Evolutionary conservation across 2,329 filamentous ascomycete genomes (phyloP).

Genomic region (Sordariomycetes sp.): DNA sequence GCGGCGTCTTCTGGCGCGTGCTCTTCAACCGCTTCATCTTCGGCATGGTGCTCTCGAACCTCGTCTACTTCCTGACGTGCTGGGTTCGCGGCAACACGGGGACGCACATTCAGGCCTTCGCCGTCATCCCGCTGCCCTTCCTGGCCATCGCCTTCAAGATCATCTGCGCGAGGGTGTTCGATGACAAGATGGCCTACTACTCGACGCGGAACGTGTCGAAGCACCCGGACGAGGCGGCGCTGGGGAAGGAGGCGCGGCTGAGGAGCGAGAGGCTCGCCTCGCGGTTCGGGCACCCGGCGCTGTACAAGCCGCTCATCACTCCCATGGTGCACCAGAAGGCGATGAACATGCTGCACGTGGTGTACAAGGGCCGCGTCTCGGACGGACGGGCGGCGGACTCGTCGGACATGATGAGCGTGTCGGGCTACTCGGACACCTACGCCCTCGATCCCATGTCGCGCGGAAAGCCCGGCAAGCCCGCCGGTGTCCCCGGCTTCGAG

Average conservation of each 20-base stretch:
- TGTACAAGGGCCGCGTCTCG: slow-evolving; percentile 73
- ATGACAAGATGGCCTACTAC: slow-evolving; percentile 72
- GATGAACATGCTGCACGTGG: slow-evolving; percentile 71
- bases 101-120: slow-evolving; percentile 49
- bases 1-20: slow-evolving; percentile 83
- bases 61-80: slow-evolving; percentile 66
- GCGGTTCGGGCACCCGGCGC: slow-evolving; percentile 80
- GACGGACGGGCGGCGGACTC: slow-evolving; percentile 53
- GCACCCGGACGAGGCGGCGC: slow-evolving; percentile 27
- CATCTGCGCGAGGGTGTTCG: slow-evolving; percentile 68
- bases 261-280: slow-evolving; percentile 61
- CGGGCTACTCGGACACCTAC: slow-evolving; percentile 75
- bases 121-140: slow-evolving; percentile 65
- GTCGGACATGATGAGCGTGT: slow-evolving; percentile 43
- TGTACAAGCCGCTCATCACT: slow-evolving; percentile 82
- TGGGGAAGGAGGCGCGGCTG: slow-evolving; percentile 39
- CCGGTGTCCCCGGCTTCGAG: slow-evolving; percentile 64
- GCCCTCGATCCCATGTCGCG: slow-evolving; percentile 67
- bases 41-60: slow-evolving; percentile 64
- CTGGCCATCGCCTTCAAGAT: slow-evolving; percentile 76
- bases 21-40: slow-evolving; percentile 91
- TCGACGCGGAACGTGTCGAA: slow-evolving; percentile 49
- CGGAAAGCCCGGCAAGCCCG: slow-evolving; percentile 34
- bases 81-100: slow-evolving; percentile 59
- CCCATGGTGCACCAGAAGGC: slow-evolving; percentile 93